A percentile compares a stretch with the other conserved stretches of the same genome.
Evolutionary conservation across 2,329 filamentous ascomycete genomes (phyloP).

Genomic region (Xylaria polymorpha): DNA sequence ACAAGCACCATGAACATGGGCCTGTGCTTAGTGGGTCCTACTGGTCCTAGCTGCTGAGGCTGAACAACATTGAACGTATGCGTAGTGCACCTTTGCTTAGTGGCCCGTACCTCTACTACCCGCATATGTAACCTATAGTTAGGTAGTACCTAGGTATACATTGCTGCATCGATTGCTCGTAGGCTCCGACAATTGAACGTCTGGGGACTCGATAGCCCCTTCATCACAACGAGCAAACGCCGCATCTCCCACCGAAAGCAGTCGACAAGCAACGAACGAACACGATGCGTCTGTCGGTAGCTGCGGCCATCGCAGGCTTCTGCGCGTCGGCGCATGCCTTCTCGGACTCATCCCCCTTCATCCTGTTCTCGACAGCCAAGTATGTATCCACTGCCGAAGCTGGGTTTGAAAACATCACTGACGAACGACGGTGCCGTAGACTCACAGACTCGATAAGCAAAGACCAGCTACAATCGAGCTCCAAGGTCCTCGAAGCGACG

Average conservation of each 20-base stretch:
- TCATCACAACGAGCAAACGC: conserved; percentile 8
- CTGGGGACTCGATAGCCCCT: not conserved
- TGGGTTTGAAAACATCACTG: not conserved
- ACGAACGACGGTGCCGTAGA: conserved; percentile 35
- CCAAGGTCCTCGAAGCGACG: conserved; percentile 57
- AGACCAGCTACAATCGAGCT: conserved; percentile 61
- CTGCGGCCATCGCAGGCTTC: conserved; percentile 64
- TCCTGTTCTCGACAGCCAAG: conserved; percentile 86
- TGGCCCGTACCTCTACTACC: too few relatives aligned
- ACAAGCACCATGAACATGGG: conserved; percentile 14
- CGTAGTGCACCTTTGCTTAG: not conserved
- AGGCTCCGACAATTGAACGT: conserved; percentile 16
- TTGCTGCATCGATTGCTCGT: conserved; percentile 8
- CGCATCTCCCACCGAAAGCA: not conserved
- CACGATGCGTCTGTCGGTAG: conserved; percentile 67
- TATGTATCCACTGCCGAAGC: conserved; percentile 60
- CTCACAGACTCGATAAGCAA: conserved; percentile 50
- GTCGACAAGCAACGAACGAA: not conserved
- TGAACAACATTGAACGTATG: conserved; percentile 24
- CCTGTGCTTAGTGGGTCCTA: conserved; percentile 1
- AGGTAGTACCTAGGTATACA: not conserved
- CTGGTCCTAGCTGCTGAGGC: conserved; percentile 12
- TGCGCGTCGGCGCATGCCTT: conserved; percentile 76
- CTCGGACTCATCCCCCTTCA: conserved; percentile 87
- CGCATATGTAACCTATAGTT: too few relatives aligned